A percentile compares a stretch with the other conserved stretches of the same genome.
These are phyloP conservation scores for Penicillium crystallinum DNA, from an alignment of 495 filamentous ascomycete species.

Conservation along the genomic window DNA sequence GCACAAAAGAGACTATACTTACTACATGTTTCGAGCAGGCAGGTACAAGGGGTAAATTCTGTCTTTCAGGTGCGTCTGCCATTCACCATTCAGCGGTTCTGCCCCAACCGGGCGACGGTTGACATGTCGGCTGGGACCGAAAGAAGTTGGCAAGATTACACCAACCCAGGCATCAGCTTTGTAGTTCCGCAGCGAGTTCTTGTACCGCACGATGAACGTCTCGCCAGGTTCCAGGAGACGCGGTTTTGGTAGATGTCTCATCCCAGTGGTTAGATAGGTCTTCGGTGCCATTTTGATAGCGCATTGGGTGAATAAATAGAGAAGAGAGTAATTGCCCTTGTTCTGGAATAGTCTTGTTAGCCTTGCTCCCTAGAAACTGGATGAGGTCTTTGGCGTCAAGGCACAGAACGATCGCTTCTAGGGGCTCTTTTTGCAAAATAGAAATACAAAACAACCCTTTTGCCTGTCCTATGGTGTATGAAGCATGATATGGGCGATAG, in stretches of 20 bases:
- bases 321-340: neutral
- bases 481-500: too few relatives aligned
- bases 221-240: constrained; percentile 9
- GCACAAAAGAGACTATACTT: constrained; percentile 8
- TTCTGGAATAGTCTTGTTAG: neutral
- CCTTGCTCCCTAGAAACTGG: too few relatives aligned
- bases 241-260: neutral
- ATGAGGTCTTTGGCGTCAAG: too few relatives aligned
- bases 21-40: constrained; percentile 17
- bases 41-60: constrained; percentile 15
- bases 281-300: neutral
- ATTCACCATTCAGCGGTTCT: constrained; percentile 1
- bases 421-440: neutral
- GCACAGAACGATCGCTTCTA: too few relatives aligned
- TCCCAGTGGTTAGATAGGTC: neutral
- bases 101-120: constrained; percentile 4
- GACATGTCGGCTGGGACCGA: neutral
- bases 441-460: neutral
- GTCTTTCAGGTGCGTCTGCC: constrained; percentile 1
- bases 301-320: neutral
- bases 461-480: neutral
- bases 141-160: constrained; percentile 1
- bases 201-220: constrained; percentile 11
- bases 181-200: constrained; percentile 8
- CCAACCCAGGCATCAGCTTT: constrained; percentile 17